Evolutionary conservation across 1,284 basidiomycete species (phyloP).

Genomic region (Hemileia vastatrix): DNA sequence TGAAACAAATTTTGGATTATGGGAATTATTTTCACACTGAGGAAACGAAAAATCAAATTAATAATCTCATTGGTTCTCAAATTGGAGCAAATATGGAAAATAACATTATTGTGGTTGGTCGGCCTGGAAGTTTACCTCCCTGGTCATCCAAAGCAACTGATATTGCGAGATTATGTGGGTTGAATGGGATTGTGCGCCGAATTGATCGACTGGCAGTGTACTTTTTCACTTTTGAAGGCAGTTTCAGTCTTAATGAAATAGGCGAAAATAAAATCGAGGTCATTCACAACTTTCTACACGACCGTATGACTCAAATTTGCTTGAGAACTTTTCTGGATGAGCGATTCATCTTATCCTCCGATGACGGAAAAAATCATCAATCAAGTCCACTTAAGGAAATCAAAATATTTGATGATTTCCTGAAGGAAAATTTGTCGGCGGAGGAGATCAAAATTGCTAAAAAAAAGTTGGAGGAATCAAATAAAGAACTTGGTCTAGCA

Average conservation of each 20-base stretch:
- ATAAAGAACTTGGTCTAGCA: slow-evolving; percentile 77
- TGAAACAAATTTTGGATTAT: slow-evolving; percentile 8
- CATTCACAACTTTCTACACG: slow-evolving; percentile 66
- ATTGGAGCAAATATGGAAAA: slow-evolving; percentile 1
- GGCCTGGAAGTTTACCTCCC: slow-evolving; percentile 70
- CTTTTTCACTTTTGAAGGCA: slow-evolving; percentile 48
- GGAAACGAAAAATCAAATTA: slow-evolving; percentile 1
- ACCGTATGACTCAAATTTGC: slow-evolving; percentile 88
- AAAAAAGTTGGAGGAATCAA: slow-evolving; percentile 61
- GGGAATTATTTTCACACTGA: slow-evolving; percentile 4
- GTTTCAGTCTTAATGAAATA: slow-evolving; percentile 34
- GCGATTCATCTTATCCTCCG: slow-evolving; percentile 60
- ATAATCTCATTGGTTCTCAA: background rate
- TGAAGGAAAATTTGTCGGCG: slow-evolving; percentile 48
- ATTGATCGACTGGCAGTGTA: slow-evolving; percentile 75
- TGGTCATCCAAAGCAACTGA: slow-evolving; percentile 99
- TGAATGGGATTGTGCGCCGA: slow-evolving; percentile 60
- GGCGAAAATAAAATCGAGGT: slow-evolving; percentile 4
- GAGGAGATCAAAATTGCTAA: slow-evolving; percentile 29
- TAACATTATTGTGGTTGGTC: slow-evolving; percentile 25
- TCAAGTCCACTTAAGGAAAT: slow-evolving; percentile 8
- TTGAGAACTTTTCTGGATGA: slow-evolving; percentile 55
- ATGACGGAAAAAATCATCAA: slow-evolving; percentile 48
- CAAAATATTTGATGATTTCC: slow-evolving; percentile 21
- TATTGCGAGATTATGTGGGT: slow-evolving; percentile 76